Evolutionary conservation across 148 eudicot genomes (phyloP).

Genomic region (Oxyria digyna): DNA sequence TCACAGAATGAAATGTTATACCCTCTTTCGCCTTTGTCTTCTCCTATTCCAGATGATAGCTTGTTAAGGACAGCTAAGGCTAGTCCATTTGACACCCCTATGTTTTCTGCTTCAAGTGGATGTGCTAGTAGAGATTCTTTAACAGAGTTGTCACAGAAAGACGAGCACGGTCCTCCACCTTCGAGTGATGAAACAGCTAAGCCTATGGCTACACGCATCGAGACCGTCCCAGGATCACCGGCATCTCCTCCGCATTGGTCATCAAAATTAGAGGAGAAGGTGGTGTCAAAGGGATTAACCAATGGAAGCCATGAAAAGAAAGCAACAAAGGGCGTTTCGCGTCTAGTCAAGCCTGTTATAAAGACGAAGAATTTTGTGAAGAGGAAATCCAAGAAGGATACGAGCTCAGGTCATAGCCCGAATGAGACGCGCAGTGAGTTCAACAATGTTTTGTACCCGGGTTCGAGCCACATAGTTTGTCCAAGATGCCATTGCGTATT

Average conservation of each 20-base stretch:
- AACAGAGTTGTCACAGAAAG: slow-evolving; percentile 15
- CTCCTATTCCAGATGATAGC: slow-evolving; percentile 14
- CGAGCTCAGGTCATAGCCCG: slow-evolving; percentile 17
- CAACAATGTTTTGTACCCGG: slow-evolving; percentile 22
- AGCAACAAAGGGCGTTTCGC: slow-evolving; percentile 33
- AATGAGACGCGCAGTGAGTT: slow-evolving; percentile 23
- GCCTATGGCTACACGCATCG: background rate
- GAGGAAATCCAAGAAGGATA: slow-evolving; percentile 48
- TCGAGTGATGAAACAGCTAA: background rate
- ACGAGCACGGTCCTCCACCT: slow-evolving; percentile 6
- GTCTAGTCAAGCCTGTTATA: slow-evolving; percentile 47
- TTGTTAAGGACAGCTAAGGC: slow-evolving; percentile 8
- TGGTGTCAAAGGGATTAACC: slow-evolving; percentile 16
- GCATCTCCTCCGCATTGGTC: no score
- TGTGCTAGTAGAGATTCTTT: slow-evolving; percentile 13
- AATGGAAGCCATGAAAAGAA: slow-evolving; percentile 37
- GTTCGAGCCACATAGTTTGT: slow-evolving; percentile 47
- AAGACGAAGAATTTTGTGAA: slow-evolving; percentile 37
- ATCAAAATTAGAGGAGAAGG: slow-evolving; percentile 21
- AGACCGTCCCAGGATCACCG: slow-evolving; percentile 1
- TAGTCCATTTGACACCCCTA: slow-evolving; percentile 10
- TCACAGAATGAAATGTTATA: slow-evolving; percentile 6
- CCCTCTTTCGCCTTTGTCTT: slow-evolving; percentile 10
- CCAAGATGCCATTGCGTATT: slow-evolving; percentile 73
- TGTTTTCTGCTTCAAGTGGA: slow-evolving; percentile 9